Base-by-base conservation (phyloP, 2,329 filamentous ascomycete genomes). In the Verticillium longisporum region DNA sequence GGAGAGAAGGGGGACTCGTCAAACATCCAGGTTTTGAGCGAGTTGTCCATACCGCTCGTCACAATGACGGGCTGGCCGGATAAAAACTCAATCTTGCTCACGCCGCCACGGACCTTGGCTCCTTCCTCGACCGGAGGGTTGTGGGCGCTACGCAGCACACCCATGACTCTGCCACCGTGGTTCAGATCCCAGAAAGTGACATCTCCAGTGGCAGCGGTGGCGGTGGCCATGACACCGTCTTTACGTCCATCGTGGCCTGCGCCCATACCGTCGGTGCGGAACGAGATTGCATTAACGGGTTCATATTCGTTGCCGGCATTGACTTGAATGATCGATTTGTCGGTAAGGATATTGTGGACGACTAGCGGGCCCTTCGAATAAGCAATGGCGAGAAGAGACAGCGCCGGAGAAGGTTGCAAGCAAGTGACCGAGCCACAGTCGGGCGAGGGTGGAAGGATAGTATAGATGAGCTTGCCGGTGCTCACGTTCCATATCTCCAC, bases 401-500 rank as follows among this genome's bases (percentile, higher is more conserved):
- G 77, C 0, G 90, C 92, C 1, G 94, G 90, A 1, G 91, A 89
- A 0, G 94, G 88, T 66, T 96, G 86, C 58, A 99, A 79, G 53
- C 92, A 92, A 6, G 91, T 96, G n/a, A 98, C 90, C 14, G 89
- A 82, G 56, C 93, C 94, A 67, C 85, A 88, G 59, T 87, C 82
- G 2, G 88, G 80, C 9, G 84, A 83, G 0, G 90, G 88, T 1
- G 95, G 90, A 14, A 95, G 78, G 58, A 99, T 88, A 1, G 92
- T 96, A 74, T 97, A 96, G 33, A 99, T 86, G 60, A 97, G 81
- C 73, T 96, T 97, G 56, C 85, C 93, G 3, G 91, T 97, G 71
- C 90, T 96, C 63, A 99, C 80, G 71, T 99, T 99, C 94, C 95
- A 99, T 58, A 99, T 96, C 71, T 99, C 95, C 9, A 97, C 88